These are phyloP conservation scores for Leishmania arabica DNA, from an alignment of 208 protist species.

Conservation along the genomic window DNA sequence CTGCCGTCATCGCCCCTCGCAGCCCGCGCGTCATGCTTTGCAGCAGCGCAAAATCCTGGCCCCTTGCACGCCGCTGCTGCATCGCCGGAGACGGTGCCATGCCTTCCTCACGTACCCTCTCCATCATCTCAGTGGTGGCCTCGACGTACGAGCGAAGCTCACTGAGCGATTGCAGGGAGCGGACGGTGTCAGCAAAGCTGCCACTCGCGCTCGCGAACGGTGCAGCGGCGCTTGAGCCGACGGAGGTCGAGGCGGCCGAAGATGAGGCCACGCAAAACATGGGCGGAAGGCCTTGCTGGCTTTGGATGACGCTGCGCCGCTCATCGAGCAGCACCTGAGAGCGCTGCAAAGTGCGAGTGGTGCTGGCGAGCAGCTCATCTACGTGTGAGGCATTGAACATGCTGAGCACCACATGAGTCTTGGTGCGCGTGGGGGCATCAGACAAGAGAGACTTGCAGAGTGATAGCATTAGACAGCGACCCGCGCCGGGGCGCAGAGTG, in stretches of 20 bases:
- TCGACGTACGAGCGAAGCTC: slow-evolving; percentile 50
- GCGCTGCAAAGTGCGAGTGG: slow-evolving; percentile 38
- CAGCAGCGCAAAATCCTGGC: slow-evolving; percentile 45
- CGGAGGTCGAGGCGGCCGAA: slow-evolving; percentile 6
- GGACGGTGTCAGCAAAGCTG: slow-evolving; percentile 26
- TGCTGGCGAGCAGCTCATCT: slow-evolving; percentile 55
- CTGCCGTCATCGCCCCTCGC: slow-evolving; percentile 12
- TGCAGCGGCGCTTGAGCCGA: not conserved
- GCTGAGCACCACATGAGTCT: not conserved
- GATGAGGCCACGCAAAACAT: slow-evolving; percentile 10
- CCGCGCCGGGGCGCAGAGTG: not conserved
- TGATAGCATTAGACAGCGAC: not conserved
- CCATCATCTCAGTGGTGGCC: slow-evolving; percentile 39
- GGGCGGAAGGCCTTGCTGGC: slow-evolving; percentile 2
- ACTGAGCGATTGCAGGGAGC: slow-evolving; percentile 17
- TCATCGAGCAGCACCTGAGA: slow-evolving; percentile 59
- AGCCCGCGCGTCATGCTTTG: slow-evolving; percentile 35
- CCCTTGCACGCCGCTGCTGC: slow-evolving; percentile 40
- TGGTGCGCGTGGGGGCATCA: not conserved
- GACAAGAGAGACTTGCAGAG: not conserved
- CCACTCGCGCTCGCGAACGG: slow-evolving; percentile 9
- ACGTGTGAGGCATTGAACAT: slow-evolving; percentile 63
- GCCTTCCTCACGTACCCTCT: slow-evolving; percentile 34
- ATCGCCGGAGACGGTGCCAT: slow-evolving; percentile 37
- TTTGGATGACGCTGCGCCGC: slow-evolving; percentile 20